A percentile compares a stretch with the other conserved stretches of the same genome.
Evolutionary conservation across 192 early-diverging fungal species (phyloP).

Genomic region (Chytriomyces confervae): DNA sequence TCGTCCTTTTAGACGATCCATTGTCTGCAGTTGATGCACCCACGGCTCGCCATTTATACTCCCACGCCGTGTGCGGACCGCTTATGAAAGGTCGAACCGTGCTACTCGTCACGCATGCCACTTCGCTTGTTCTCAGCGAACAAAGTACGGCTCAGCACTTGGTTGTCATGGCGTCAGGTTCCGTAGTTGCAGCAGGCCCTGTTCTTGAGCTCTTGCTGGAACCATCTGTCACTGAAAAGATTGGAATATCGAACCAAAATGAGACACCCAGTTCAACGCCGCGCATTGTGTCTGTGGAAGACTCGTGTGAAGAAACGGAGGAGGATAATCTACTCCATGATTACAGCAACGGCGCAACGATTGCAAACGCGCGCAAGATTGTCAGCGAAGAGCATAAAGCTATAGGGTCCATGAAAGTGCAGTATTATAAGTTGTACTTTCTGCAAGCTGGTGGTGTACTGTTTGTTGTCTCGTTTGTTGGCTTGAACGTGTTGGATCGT

Average conservation of each 20-base stretch:
- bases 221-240: background rate
- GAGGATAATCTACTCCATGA: too few relatives aligned
- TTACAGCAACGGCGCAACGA: too few relatives aligned
- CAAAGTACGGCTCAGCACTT: too few relatives aligned
- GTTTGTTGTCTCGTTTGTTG: too few relatives aligned
- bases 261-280: background rate
- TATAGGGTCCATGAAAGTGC: too few relatives aligned
- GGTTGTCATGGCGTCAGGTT: constrained; percentile 32
- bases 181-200: background rate
- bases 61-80: constrained; percentile 65
- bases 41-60: constrained; percentile 83
- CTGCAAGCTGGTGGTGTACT: too few relatives aligned
- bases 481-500: too few relatives aligned
- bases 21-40: constrained; percentile 90
- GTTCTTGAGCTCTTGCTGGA: background rate
- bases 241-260: background rate
- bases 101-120: constrained; percentile 81
- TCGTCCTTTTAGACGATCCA: constrained; percentile 73
- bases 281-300: background rate
- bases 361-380: background rate
- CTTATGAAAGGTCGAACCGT: constrained; percentile 75
- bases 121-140: constrained; percentile 26
- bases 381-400: too few relatives aligned
- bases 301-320: too few relatives aligned
- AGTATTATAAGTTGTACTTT: too few relatives aligned